Percentiles rank a stretch among this genome's conserved stretches.
Conservation (phyloP, 2,329 filamentous ascomycete species). For the Phaeoacremonium minimum region DNA sequence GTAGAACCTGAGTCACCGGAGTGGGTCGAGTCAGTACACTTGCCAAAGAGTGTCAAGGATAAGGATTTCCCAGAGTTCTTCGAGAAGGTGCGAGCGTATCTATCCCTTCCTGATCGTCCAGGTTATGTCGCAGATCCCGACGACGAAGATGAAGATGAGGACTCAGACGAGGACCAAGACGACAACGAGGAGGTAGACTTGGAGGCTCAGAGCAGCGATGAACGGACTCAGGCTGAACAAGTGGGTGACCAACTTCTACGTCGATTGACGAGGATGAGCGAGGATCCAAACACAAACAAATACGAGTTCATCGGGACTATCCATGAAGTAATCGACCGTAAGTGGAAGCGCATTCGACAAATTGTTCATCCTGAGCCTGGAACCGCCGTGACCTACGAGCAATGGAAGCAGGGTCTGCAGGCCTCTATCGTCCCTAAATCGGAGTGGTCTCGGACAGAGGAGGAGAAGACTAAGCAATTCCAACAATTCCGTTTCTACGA, state of each 20-base stretch:
- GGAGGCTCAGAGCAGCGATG: too few relatives aligned
- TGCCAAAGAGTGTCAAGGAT: slow-evolving; percentile 1
- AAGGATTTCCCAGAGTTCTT: slow-evolving; percentile 8
- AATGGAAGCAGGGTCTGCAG: slow-evolving; percentile 5
- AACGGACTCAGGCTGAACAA: too few relatives aligned
- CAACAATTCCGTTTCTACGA: slow-evolving; percentile 9
- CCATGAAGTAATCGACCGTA: not conserved
- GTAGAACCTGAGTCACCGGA: not conserved
- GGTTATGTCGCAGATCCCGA: slow-evolving; percentile 15
- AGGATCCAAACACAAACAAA: not conserved
- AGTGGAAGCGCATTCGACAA: slow-evolving; percentile 7
- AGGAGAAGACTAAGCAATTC: slow-evolving; percentile 3
- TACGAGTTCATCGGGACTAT: not conserved
- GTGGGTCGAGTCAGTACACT: not conserved
- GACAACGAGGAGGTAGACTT: slow-evolving; percentile 6
- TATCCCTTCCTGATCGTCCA: slow-evolving; percentile 1
- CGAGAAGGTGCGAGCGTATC: slow-evolving; percentile 6
- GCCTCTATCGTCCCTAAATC: slow-evolving; percentile 1
- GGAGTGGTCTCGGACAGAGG: slow-evolving; percentile 6
- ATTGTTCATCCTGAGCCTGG: slow-evolving; percentile 5
- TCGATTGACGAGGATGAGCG: not conserved
- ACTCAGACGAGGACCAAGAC: slow-evolving; percentile 6
- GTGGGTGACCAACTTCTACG: not conserved
- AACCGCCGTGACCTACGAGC: slow-evolving; percentile 5
- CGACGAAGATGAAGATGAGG: slow-evolving; percentile 6